These are phyloP conservation scores for Aspergillus sergii DNA, from an alignment of 2,329 filamentous ascomycete species.

Conservation along the genomic window DNA sequence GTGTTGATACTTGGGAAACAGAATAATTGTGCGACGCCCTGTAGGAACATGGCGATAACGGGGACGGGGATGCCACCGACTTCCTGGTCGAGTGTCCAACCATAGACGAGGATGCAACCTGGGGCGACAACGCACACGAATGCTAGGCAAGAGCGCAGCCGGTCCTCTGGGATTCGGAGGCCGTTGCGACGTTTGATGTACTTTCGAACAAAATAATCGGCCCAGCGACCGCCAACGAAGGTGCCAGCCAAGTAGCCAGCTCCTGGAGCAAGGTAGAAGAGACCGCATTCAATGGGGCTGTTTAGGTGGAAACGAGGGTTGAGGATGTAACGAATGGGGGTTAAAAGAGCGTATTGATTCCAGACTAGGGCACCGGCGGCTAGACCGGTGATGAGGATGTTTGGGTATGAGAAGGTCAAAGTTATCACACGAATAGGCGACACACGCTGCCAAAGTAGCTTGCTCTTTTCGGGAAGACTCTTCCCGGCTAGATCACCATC, in stretches of 20 bases:
- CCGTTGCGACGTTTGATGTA: constrained; percentile 63
- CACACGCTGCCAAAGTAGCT: constrained; percentile 63
- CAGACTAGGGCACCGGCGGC: constrained; percentile 68
- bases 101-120: constrained; percentile 68
- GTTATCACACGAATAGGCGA: constrained; percentile 67
- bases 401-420: constrained; percentile 67
- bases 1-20: constrained; percentile 77
- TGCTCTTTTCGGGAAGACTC: constrained; percentile 51
- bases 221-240: constrained; percentile 71
- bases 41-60: constrained; percentile 72
- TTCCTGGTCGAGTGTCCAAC: constrained; percentile 62
- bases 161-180: constrained; percentile 67
- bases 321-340: constrained; percentile 71
- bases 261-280: constrained; percentile 76
- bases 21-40: constrained; percentile 74
- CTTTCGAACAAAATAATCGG: constrained; percentile 66
- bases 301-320: constrained; percentile 73
- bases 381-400: constrained; percentile 64
- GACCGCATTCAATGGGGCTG: constrained; percentile 65
- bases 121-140: constrained; percentile 63
- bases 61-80: constrained; percentile 61
- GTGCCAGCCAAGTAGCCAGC: constrained; percentile 70
- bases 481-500: constrained; percentile 64
- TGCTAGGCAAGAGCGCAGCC: constrained; percentile 61
- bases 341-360: constrained; percentile 74